Base-by-base conservation (phyloP, 768 basidiomycete species). In the Cyclocybe aegerita region DNA sequence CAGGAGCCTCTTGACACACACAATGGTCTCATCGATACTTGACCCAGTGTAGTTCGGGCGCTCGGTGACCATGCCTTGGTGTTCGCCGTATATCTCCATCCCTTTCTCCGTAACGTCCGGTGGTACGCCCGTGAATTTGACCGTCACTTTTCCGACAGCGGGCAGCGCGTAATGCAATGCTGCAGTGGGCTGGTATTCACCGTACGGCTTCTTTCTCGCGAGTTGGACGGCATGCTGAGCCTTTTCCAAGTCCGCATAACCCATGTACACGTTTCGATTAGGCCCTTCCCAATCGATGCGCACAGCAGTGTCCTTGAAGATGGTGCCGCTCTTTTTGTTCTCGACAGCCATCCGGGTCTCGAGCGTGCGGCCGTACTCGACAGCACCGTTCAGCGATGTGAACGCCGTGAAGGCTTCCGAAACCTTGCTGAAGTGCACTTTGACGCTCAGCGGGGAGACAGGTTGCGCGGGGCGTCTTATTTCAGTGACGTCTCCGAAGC, bases 241-340 rank as follows among this genome's bases (percentile, higher is more conserved):
- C 7, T 72, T 69, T 38, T 69, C 66, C 45, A 69, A 55, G 0
- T 72, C 76, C 0, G 68, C 60, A 56, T 86, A 92, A 1, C 90
- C 89, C 10, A 78, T 81, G 52, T 80, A 92, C 0, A 78, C 86
- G 1, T 70, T 70, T 37, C 73, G 74, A 14, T 67, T 64, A 0
- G 90, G 83, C 2, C 77, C 78, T 4, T 81, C 78, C 79, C 86
- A 88, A 11, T 72, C 63, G 31, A 92, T 65, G 11, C 77, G 76
- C 8, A 88, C 79, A 1, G 75, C 69, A 1, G 75, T 80, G 52
- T 87, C 84, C 9, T 67, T 68, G 17, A 88, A 63, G 6, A 70
- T 57, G 0, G 73, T 77, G 6, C 60, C 58, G 2, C 74, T 68
- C 2, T 58, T 42, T 0, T 54, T 63, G 1, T 67, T 66, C 48